Conservation (phyloP, 2,329 filamentous ascomycete genomes). For the Didymella exigua region DNA sequence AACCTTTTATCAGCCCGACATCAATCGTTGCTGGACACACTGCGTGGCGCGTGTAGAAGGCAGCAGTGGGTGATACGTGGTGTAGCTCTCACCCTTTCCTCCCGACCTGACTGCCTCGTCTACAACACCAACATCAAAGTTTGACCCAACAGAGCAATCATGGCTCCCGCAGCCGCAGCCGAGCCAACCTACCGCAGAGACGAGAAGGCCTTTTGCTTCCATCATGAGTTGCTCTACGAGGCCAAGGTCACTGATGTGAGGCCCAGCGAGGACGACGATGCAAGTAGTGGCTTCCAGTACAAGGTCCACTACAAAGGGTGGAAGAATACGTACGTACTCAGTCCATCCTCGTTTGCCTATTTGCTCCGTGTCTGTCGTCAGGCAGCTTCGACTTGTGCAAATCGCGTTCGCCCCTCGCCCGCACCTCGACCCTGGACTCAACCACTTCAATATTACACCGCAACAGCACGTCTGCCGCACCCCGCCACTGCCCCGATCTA, state of each 20-base stretch:
- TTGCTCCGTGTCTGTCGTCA: neutral
- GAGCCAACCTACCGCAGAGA: constrained; percentile 70
- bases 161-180: constrained; percentile 61
- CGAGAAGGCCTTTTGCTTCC: constrained; percentile 95
- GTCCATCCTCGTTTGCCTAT: neutral
- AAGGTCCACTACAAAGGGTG: constrained; percentile 98
- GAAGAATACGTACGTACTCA: constrained; percentile 82
- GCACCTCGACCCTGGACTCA: constrained; percentile 10
- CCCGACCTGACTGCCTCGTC: constrained; percentile 18
- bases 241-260: constrained; percentile 89
- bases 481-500: neutral
- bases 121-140: constrained; percentile 16
- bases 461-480: neutral
- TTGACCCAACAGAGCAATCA: constrained; percentile 22
- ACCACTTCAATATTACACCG: constrained; percentile 20
- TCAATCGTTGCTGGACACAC: constrained; percentile 8
- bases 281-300: constrained; percentile 80
- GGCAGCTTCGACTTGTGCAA: neutral
- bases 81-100: constrained; percentile 22
- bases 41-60: constrained; percentile 7
- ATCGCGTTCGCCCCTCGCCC: constrained; percentile 21
- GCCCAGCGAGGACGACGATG: constrained; percentile 65
- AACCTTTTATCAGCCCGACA: neutral
- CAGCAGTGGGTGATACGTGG: constrained; percentile 26
- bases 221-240: constrained; percentile 96